These are phyloP conservation scores for Amanita rimosa DNA, from an alignment of 768 basidiomycete genomes.

Conservation along the genomic window DNA sequence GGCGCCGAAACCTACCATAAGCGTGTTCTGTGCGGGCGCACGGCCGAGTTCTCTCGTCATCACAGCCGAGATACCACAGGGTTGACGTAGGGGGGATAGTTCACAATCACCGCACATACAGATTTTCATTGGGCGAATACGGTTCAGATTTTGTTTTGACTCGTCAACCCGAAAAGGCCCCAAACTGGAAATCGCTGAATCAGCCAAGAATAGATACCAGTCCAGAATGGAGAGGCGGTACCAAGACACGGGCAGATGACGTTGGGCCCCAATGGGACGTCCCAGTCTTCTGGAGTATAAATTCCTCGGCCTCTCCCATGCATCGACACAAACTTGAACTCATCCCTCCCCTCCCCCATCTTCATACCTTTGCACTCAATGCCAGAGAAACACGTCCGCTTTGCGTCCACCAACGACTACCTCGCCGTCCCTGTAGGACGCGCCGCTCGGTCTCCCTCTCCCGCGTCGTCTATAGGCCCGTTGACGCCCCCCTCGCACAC, in stretches of 20 bases:
- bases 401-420: neutral
- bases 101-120: neutral
- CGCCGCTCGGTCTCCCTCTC: neutral
- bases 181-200: neutral
- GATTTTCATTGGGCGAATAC: neutral
- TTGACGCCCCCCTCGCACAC: slow-evolving; percentile 1
- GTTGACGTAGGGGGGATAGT: too few relatives aligned
- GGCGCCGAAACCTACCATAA: neutral
- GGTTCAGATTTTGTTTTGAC: neutral
- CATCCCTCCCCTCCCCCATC: neutral
- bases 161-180: neutral
- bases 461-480: neutral
- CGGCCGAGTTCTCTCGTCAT: neutral
- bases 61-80: neutral
- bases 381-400: neutral
- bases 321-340: neutral
- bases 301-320: neutral
- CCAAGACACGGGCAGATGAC: neutral
- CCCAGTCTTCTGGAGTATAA: neutral
- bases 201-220: neutral
- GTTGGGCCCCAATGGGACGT: neutral
- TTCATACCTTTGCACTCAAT: neutral
- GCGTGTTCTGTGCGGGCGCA: neutral
- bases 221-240: neutral
- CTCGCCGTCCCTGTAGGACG: neutral